Conservation (phyloP, 805 yeast genomes). For the Dipodascopsis tothii region DNA sequence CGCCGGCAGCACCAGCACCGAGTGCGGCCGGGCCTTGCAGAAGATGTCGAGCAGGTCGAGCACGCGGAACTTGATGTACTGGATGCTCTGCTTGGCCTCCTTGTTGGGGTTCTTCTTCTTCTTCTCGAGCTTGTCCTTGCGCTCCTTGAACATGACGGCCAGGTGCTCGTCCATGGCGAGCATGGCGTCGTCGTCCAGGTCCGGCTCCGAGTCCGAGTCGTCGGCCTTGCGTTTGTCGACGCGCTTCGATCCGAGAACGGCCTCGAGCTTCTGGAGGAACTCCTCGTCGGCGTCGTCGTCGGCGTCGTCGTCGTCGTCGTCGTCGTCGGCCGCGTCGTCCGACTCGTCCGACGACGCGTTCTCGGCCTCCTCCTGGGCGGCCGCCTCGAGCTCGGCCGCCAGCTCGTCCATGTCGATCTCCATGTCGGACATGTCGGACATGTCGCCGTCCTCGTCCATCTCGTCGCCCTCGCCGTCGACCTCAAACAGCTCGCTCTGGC, state of each 20-base stretch:
- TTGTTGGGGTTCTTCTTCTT: slow-evolving; percentile 54
- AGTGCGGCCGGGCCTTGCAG: slow-evolving; percentile 39
- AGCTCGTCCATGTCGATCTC: slow-evolving; percentile 16
- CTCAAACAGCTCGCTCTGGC: slow-evolving; percentile 16
- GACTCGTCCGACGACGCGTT: not conserved
- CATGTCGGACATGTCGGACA: slow-evolving; percentile 14
- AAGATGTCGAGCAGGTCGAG: slow-evolving; percentile 69
- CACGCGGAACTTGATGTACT: slow-evolving; percentile 68
- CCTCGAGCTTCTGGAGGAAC: not conserved
- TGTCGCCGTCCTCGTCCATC: slow-evolving; percentile 21
- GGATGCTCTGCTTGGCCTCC: slow-evolving; percentile 72
- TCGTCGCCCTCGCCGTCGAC: slow-evolving; percentile 14
- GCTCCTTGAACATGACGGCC: slow-evolving; percentile 73
- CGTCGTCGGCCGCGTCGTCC: slow-evolving; percentile 17
- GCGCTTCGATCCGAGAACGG: not conserved
- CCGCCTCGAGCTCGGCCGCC: slow-evolving; percentile 17
- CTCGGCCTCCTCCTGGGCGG: not conserved
- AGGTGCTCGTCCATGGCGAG: slow-evolving; percentile 83
- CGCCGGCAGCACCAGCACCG: slow-evolving; percentile 36
- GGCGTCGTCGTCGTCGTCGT: slow-evolving; percentile 1
- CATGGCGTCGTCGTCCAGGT: slow-evolving; percentile 92
- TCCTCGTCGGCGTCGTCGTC: not conserved
- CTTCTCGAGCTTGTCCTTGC: slow-evolving; percentile 62
- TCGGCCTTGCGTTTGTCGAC: not conserved
- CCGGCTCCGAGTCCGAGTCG: slow-evolving; percentile 40